Percentiles rank a stretch among this genome's conserved stretches.
Evolutionary conservation across 192 early-diverging fungal genomes (phyloP).

Genomic region (Jimgerdemannia flammicorona): DNA sequence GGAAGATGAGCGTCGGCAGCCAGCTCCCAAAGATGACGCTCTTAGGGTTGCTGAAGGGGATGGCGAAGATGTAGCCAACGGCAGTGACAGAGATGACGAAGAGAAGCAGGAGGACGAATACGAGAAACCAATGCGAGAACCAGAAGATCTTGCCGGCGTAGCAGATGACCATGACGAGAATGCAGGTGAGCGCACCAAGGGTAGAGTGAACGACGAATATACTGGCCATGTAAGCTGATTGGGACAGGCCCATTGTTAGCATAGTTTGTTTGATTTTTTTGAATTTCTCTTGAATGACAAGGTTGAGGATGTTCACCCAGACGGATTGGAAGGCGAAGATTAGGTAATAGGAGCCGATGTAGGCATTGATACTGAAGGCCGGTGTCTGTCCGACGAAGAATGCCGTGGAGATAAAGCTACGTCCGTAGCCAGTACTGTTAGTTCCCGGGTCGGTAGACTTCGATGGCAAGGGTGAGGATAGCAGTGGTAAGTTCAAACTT

Average conservation of each 20-base stretch:
- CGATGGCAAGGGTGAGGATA: constrained; percentile 30
- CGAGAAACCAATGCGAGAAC: constrained; percentile 22
- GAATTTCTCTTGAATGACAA: constrained; percentile 30
- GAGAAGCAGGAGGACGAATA: constrained; percentile 27
- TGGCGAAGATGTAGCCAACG: constrained; percentile 24
- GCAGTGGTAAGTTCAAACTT: constrained; percentile 17
- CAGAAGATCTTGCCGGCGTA: constrained; percentile 29
- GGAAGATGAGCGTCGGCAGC: constrained; percentile 19
- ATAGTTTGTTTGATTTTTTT: constrained; percentile 26
- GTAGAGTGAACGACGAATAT: constrained; percentile 2
- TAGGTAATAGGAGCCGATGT: constrained; percentile 30
- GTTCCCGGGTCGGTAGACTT: constrained; percentile 15
- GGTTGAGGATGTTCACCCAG: constrained; percentile 29
- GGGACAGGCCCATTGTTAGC: constrained; percentile 33
- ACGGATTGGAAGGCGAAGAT: constrained; percentile 34
- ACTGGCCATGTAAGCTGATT: neutral
- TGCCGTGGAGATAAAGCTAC: constrained; percentile 28
- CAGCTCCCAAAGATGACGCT: constrained; percentile 17
- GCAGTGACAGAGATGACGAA: constrained; percentile 31
- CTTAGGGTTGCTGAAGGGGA: constrained; percentile 30
- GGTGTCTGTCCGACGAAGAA: constrained; percentile 24
- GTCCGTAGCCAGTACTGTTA: constrained; percentile 10
- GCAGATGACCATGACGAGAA: constrained; percentile 27
- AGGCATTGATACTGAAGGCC: constrained; percentile 20
- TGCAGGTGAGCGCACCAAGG: constrained; percentile 23